Base-by-base conservation (phyloP, 176 grass and related monocot species). In the Triticum monococcum region DNA sequence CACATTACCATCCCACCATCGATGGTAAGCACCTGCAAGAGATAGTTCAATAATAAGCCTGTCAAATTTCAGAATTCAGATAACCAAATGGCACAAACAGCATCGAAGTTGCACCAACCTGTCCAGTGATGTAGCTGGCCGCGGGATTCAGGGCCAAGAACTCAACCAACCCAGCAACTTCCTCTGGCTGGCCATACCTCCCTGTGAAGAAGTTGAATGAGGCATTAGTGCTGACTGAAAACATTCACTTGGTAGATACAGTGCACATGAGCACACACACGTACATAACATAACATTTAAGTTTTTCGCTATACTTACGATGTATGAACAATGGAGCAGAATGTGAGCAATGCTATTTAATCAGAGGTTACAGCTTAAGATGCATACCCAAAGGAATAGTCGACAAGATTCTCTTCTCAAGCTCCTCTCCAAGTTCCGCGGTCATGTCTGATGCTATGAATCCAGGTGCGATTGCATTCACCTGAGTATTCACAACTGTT, bases 381-480 rank as follows among this genome's bases (percentile, higher is more conserved):
- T 22, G 28, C 69, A 64, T 96, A 99, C 97, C 97, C 74, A 99
- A 87, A 33, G 94, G 97, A 61, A 99, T 99, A 20, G 79, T 91
- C 68, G 89, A 52, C 86, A 96, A 89, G 62, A 94, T 94, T 88
- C 94, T 99, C 94, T 96, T 99, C 89, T 96, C 94, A 30, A 99
- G 62, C 28, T 91, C 97, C 57, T 90, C 92, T 68, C 92, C 88
- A 80, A 99, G 94, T 91, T 94, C 91, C 0, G 94, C 86, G 33
- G 97, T 99, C 94, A 96, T 94, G 90, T 96, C 94, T 20, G 97
- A 96, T 69, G 94, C 92, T 61, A 99, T 99, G 76, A 96, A 99
- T 40, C 97, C 97, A 68, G 94, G 97, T 32, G 97, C 94, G 8
- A 99, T 89, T 83, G 92, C 97, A 99, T 99, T 99, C 38, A 96